phyloP scores from a whole-genome alignment of 176 grass and related monocot species.

The Coix lacrymajobi region DNA sequence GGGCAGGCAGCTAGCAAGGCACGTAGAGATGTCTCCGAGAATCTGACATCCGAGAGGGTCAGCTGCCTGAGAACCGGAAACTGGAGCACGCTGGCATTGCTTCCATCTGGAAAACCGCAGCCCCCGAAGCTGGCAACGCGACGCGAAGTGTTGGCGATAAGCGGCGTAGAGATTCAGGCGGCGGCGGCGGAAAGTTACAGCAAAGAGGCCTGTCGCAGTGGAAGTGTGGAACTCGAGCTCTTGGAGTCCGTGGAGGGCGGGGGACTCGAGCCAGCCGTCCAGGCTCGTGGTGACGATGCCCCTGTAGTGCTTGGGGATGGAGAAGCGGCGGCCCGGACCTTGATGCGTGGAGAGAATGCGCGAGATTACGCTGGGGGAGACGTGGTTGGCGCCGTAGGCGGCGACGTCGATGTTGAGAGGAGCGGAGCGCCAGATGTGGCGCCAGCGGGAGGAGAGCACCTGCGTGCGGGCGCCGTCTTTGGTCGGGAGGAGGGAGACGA shows the following conservation, averaged over 20 bases:
- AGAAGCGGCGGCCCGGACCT: too few relatives aligned
- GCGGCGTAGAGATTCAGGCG: not conserved
- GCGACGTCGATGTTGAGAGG: not conserved
- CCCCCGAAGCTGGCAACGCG: not conserved
- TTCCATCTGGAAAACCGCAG: not conserved
- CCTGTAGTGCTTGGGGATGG: not conserved
- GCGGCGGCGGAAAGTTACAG: not conserved
- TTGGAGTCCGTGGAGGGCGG: not conserved
- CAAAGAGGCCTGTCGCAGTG: not conserved
- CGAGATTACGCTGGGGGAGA: not conserved
- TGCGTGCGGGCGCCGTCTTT: too few relatives aligned
- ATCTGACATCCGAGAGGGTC: not conserved
- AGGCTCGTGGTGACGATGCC: not conserved
- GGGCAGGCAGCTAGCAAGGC: too few relatives aligned
- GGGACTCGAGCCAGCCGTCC: not conserved
- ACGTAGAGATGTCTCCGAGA: not conserved
- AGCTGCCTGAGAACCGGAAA: not conserved
- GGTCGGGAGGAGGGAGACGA: not conserved
- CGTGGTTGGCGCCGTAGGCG: not conserved
- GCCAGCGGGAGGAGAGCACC: not conserved
- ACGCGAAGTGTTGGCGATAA: not conserved
- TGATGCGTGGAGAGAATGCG: too few relatives aligned
- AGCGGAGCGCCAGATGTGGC: not conserved
- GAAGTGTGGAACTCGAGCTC: not conserved
- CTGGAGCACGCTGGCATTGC: not conserved